Conservation (phyloP, 148 eudicot genomes). For the Arctostaphylos glauca region DNA sequence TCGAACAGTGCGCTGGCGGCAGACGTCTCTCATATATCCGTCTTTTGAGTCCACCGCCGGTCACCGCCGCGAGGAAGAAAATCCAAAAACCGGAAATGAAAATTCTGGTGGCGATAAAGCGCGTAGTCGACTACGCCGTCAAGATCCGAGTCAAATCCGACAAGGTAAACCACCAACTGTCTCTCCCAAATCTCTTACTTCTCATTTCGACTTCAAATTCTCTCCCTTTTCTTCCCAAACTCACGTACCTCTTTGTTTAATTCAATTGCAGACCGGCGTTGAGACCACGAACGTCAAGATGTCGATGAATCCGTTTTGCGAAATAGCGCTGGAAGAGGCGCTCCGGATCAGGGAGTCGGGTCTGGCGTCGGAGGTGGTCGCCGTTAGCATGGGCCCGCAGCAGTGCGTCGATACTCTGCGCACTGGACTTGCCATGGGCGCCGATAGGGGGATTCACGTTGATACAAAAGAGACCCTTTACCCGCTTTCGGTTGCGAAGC, state of each 20-base stretch:
- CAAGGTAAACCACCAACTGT: conserved; percentile 43
- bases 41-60: background rate
- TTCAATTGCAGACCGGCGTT: conserved; percentile 60
- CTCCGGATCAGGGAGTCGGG: conserved; percentile 73
- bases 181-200: background rate
- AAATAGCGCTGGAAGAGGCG: conserved; percentile 94
- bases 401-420: conserved; percentile 87
- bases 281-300: conserved; percentile 87
- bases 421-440: conserved; percentile 98
- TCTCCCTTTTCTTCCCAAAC: background rate
- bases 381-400: conserved; percentile 76
- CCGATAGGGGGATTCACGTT: conserved; percentile 87
- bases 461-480: conserved; percentile 35
- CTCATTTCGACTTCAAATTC: background rate
- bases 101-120: conserved; percentile 86
- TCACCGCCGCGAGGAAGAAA: background rate
- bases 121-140: conserved; percentile 95
- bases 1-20: background rate
- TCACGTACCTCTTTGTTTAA: background rate
- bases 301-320: conserved; percentile 99
- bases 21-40: background rate
- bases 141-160: conserved; percentile 91
- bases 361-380: conserved; percentile 86
- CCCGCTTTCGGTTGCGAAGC: conserved; percentile 79
- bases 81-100: conserved; percentile 49